These are phyloP conservation scores for Erodium maritimum DNA, from an alignment of 345 rosid species.

Conservation along the genomic window DNA sequence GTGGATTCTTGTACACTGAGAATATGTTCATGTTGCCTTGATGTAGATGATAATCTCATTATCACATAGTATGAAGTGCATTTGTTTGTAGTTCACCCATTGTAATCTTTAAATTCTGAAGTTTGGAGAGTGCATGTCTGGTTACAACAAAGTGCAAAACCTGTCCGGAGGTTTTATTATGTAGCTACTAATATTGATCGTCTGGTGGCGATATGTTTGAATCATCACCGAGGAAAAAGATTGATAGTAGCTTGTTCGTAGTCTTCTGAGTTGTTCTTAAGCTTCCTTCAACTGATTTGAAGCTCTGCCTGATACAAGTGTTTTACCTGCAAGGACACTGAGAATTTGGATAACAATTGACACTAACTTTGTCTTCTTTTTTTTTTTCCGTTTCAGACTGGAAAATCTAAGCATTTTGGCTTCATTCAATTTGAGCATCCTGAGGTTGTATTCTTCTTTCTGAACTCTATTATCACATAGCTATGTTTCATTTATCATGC, in stretches of 20 bases:
- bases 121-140: not conserved
- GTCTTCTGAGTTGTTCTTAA: not conserved
- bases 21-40: too few species aligned
- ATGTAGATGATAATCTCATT: too few species aligned
- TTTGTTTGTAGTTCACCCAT: too few species aligned
- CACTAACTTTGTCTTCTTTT: not conserved
- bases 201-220: not conserved
- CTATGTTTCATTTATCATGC: not conserved
- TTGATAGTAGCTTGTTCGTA: too few species aligned
- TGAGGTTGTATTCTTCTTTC: conserved; percentile 35
- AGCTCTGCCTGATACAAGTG: not conserved
- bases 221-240: too few species aligned
- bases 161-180: not conserved
- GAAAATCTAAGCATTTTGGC: conserved; percentile 88
- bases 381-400: conserved; percentile 45
- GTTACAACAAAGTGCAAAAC: not conserved
- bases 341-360: not conserved
- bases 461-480: not conserved
- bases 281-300: not conserved
- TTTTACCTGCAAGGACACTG: too few species aligned
- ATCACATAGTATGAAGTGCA: too few species aligned
- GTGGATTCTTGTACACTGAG: too few species aligned
- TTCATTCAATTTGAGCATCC: conserved; percentile 73
- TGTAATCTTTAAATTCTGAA: not conserved
- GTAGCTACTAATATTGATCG: not conserved